Percentiles rank a stretch among this genome's conserved stretches.
These are phyloP conservation scores for Mrakia gelida DNA, from an alignment of 768 basidiomycete species.

Conservation along the genomic window DNA sequence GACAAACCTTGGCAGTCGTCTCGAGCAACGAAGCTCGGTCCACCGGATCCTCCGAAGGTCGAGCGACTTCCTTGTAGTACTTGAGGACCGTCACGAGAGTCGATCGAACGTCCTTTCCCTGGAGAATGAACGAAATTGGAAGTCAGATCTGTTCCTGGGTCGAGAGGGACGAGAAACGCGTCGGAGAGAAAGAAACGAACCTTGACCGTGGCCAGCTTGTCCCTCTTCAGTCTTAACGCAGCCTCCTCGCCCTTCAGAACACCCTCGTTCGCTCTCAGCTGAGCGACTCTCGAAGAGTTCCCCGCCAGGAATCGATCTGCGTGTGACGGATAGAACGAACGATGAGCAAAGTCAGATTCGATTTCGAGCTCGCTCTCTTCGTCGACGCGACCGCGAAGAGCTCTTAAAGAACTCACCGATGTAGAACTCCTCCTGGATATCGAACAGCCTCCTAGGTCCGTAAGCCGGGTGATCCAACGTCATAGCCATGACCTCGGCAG, in stretches of 20 bases:
- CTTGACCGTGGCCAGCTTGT: conserved; percentile 18
- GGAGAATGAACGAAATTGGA: neutral
- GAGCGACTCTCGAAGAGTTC: neutral
- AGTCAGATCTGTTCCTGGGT: too few relatives aligned
- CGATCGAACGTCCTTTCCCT: conserved; percentile 25
- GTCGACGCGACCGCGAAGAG: neutral
- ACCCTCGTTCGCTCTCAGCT: conserved; percentile 17
- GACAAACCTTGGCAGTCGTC: neutral
- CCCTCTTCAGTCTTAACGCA: neutral
- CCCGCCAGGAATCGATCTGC: conserved; percentile 22
- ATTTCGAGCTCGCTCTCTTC: neutral
- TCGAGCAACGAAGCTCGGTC: neutral
- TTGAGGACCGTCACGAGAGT: conserved; percentile 15
- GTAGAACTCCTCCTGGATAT: conserved; percentile 25
- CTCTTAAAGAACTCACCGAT: conserved; percentile 4
- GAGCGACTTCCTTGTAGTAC: conserved; percentile 8
- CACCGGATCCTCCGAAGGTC: neutral
- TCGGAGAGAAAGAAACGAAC: neutral
- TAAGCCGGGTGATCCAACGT: neutral
- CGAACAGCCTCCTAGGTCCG: neutral
- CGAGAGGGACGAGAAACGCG: neutral
- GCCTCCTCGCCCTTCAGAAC: conserved; percentile 8
- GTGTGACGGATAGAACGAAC: neutral
- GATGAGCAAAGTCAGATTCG: neutral
- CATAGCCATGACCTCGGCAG: neutral